A percentile compares a stretch with the other conserved stretches of the same genome.
phyloP scores from a whole-genome alignment of 805 yeast species.

The Cyberlindnera meyerae region DNA sequence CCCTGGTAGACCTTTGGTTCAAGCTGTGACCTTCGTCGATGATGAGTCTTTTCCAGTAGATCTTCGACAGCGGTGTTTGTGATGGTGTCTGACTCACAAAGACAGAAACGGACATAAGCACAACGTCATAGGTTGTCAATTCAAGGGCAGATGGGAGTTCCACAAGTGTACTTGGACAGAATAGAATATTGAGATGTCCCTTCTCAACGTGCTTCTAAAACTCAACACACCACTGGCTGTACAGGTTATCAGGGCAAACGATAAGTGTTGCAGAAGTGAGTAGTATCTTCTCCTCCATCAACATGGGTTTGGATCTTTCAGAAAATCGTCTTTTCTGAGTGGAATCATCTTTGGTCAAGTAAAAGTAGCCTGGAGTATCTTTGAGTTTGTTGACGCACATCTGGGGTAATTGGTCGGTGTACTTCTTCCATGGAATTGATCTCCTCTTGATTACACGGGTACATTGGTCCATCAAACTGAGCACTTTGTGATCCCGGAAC shows the following conservation, averaged over 20 bases:
- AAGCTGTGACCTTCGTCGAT: slow-evolving; percentile 76
- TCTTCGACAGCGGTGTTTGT: slow-evolving; percentile 32
- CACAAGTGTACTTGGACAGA: slow-evolving; percentile 18
- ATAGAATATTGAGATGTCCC: slow-evolving; percentile 33
- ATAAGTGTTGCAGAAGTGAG: slow-evolving; percentile 53
- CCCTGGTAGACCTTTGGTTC: slow-evolving; percentile 46
- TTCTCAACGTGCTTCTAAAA: slow-evolving; percentile 47
- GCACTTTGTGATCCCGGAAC: slow-evolving; percentile 18
- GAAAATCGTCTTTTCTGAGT: slow-evolving; percentile 16
- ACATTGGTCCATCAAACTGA: slow-evolving; percentile 37
- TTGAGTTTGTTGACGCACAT: slow-evolving; percentile 34
- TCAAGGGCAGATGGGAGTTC: too few species aligned
- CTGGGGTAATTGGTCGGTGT: slow-evolving; percentile 39
- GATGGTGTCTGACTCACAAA: slow-evolving; percentile 37
- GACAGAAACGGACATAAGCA: slow-evolving; percentile 44
- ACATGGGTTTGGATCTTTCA: slow-evolving; percentile 16
- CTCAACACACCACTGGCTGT: slow-evolving; percentile 62
- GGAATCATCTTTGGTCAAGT: slow-evolving; percentile 21
- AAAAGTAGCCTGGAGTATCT: slow-evolving; percentile 42
- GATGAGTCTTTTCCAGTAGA: slow-evolving; percentile 65
- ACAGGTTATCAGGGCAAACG: slow-evolving; percentile 61
- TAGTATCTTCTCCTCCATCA: slow-evolving; percentile 29
- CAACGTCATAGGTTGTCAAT: slow-evolving; percentile 42
- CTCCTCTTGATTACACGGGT: slow-evolving; percentile 36
- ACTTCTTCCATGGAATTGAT: slow-evolving; percentile 57